These are phyloP conservation scores for Polytrichum formosum DNA, from an alignment of 225 moss, liverwort and hornwort genomes.

Conservation along the genomic window DNA sequence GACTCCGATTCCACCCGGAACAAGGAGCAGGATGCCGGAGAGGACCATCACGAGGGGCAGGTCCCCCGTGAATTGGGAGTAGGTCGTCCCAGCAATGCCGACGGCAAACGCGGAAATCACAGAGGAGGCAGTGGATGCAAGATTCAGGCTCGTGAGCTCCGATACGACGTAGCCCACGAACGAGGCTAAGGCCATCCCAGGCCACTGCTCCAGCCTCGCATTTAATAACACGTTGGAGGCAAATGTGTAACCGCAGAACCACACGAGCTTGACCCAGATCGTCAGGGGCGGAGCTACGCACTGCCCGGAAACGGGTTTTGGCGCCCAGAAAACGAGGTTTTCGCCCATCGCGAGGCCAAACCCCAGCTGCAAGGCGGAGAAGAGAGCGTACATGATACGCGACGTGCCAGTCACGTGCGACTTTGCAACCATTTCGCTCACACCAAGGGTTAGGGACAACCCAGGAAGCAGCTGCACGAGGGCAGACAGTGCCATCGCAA, in stretches of 20 bases:
- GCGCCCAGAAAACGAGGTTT: conserved; percentile 51
- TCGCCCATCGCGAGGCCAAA: conserved; percentile 71
- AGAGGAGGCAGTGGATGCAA: conserved; percentile 44
- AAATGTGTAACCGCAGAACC: conserved; percentile 58
- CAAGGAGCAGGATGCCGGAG: conserved; percentile 66
- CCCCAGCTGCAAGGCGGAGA: conserved; percentile 62
- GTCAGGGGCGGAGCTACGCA: conserved; percentile 34
- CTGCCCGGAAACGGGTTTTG: conserved; percentile 31
- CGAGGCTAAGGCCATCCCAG: conserved; percentile 61
- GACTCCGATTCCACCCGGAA: conserved; percentile 72
- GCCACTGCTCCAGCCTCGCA: conserved; percentile 68
- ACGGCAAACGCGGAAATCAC: conserved; percentile 70
- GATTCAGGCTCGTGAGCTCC: conserved; percentile 28
- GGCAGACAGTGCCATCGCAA: conserved; percentile 57
- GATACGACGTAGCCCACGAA: conserved; percentile 58
- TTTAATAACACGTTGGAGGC: conserved; percentile 55
- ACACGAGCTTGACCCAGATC: conserved; percentile 35
- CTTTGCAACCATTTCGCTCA: conserved; percentile 65
- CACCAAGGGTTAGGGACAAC: conserved; percentile 58
- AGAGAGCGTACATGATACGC: conserved; percentile 67
- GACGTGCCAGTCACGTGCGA: conserved; percentile 70
- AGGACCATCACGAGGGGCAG: conserved; percentile 72
- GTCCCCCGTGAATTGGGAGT: conserved; percentile 60
- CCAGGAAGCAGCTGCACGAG: conserved; percentile 61
- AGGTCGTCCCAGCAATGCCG: conserved; percentile 59